Percentiles rank a stretch among this genome's conserved stretches.
Evolutionary conservation across 441 rosid genomes (phyloP).

Genomic region (Gossypium schwendimanii): DNA sequence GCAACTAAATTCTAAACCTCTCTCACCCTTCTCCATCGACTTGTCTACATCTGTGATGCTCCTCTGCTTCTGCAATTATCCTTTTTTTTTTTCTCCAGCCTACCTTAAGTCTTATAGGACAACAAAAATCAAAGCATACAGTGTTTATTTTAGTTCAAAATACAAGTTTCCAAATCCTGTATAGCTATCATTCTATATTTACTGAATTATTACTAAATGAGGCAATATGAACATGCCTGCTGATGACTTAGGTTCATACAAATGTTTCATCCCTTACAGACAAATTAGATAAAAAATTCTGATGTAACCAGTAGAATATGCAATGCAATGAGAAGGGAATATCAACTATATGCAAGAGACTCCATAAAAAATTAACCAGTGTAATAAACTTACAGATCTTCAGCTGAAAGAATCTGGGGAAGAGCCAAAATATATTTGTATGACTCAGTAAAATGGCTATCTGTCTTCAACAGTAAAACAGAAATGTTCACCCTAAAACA

Average conservation of each 20-base stretch:
- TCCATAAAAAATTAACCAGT: neutral
- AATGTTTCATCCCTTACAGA: neutral
- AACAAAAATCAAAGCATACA: neutral
- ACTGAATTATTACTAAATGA: neutral
- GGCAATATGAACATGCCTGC: no score
- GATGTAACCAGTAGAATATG: neutral
- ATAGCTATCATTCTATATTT: neutral
- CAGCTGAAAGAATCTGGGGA: slow-evolving; percentile 5
- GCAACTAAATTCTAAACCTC: neutral
- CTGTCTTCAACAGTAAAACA: slow-evolving; percentile 12
- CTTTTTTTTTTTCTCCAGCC: neutral
- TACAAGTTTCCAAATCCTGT: neutral
- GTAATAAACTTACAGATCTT: slow-evolving; percentile 23
- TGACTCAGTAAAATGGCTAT: neutral
- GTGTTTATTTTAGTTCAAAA: neutral
- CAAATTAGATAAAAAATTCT: neutral
- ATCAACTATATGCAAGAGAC: neutral
- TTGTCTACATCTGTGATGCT: slow-evolving; percentile 1
- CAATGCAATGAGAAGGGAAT: neutral
- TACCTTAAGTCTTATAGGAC: slow-evolving; percentile 5
- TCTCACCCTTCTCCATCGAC: neutral
- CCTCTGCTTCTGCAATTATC: neutral
- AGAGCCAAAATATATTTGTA: slow-evolving; percentile 14
- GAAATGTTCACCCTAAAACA: slow-evolving; percentile 19
- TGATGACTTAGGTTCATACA: neutral